Base-by-base conservation (phyloP, 257 asterid genomes). In the Striga asiatica region DNA sequence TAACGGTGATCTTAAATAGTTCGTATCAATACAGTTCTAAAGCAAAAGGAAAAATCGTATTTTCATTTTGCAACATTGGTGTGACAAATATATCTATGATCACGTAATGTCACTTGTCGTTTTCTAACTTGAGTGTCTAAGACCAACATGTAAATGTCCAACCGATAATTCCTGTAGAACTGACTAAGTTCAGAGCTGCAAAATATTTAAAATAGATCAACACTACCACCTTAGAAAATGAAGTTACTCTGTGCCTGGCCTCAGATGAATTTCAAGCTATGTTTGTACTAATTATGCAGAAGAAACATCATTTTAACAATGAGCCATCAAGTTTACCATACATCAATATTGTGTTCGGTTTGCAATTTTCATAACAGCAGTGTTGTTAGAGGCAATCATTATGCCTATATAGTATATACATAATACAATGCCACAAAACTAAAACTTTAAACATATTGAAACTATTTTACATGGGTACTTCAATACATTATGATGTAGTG, bases 401-500 rank as follows among this genome's bases (percentile, higher is more conserved):
- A n/a, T n/a, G n/a, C n/a, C n/a, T n/a, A n/a, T n/a, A n/a, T n/a
- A n/a, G n/a, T n/a, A n/a, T n/a, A n/a, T n/a, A n/a, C n/a, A n/a
- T n/a, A n/a, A 1, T 17, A n/a, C 8, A 50, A 50, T 13, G 37
- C 37, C 56, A 50, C 27, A 50, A 11, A 11, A 5, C 4, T n/a
- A n/a, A 50, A 24, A n/a, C 34, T 43, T 27, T 11, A 48, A 37
- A 82, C 88, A 73, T 75, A 74, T 71, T 69, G 83, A 74, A 60
- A 49, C 63, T 31, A 66, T 75, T 34, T 35, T 19, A 28, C 1
- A 23, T 5, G 17, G 5, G 54, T n/a, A n/a, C n/a, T n/a, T n/a
- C 38, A 6, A 14, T 17, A 25, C 24, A 19, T 14, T 24, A 27
- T 16, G 38, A 24, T 50, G 4, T n/a, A n/a, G n/a, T 6, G 13